Base-by-base conservation (phyloP, 2,329 filamentous ascomycete genomes). In the Sordariomycetes sp. region DNA sequence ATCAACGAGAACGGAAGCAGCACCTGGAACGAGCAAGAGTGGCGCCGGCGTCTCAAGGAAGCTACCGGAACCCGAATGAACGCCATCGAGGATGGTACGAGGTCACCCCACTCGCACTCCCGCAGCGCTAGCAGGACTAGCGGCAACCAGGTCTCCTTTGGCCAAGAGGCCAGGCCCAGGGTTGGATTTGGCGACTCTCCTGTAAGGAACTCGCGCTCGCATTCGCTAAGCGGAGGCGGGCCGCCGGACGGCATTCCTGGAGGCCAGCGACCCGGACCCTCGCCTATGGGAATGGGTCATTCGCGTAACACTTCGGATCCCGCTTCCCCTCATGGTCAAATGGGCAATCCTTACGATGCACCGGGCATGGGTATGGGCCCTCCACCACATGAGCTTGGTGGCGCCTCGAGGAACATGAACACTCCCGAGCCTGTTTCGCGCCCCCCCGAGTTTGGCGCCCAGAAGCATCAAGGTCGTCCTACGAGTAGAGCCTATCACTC, bases 1-100 rank as follows among this genome's bases (percentile, higher is more conserved):
- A 87, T 98, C 40, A 70, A 83, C 42, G 80, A 81, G 4, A 73
- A 86, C 4, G 85, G 83, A 15, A 94, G 82, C 54, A 63, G 73
- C 15, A 66, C 59, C 17, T 95, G 88, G 87, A 79, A 68, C 29
- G 92, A 96, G 58, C 72, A 79, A 17, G 85, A 95, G 44, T 98
- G 92, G 92, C 78, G 88, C 45, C 82, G 79, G 51, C 78, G 82
- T 49, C 61, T 98, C 53, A 96, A 95, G 59, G 87, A 95, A 38
- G 65, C 90, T 29, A 95, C 90, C 0, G 78, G 82, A 5, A 77
- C 75, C 35, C 76, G 86, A 16, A 90, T 94, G 75, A 76, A 75
- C 19, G 70, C 66, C 12, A 63, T 75, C 32, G 70, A 75, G 30
- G 69, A 72, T n/a, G 62, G 63, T 12, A 54, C 58, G 6, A 51